A percentile compares a stretch with the other conserved stretches of the same genome.
phyloP scores from a whole-genome alignment of 805 yeast species.

The Candida patagonica region DNA sequence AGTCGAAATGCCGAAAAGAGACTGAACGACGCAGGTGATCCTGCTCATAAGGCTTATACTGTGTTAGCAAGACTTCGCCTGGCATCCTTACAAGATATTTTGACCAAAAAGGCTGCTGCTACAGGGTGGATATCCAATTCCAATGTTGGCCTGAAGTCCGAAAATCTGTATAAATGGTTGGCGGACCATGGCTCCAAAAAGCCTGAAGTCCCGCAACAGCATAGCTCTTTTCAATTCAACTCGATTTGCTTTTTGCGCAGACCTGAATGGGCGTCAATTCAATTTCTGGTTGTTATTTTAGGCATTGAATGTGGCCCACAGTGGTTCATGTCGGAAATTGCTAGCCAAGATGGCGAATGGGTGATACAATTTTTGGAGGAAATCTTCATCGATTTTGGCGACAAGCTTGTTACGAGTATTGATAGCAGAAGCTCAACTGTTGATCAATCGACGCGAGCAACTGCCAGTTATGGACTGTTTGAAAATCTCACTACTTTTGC shows the following conservation, averaged over 20 bases:
- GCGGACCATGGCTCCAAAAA: neutral
- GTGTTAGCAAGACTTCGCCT: conserved; percentile 40
- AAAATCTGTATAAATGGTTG: conserved; percentile 30
- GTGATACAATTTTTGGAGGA: conserved; percentile 17
- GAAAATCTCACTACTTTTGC: conserved; percentile 19
- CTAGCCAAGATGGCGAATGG: conserved; percentile 20
- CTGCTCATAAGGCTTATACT: conserved; percentile 16
- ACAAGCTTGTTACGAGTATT: no score
- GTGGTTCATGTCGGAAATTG: conserved; percentile 30
- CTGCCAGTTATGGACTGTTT: conserved; percentile 24
- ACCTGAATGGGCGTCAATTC: conserved; percentile 31
- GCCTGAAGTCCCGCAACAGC: neutral
- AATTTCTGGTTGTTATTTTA: conserved; percentile 31
- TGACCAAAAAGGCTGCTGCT: conserved; percentile 48
- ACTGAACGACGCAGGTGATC: conserved; percentile 20
- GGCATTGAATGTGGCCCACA: conserved; percentile 18
- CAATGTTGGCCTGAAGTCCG: conserved; percentile 39
- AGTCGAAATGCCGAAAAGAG: conserved; percentile 28
- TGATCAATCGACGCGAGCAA: neutral
- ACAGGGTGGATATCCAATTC: conserved; percentile 63
- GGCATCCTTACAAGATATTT: conserved; percentile 41
- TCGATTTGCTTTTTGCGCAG: conserved; percentile 25
- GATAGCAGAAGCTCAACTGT: neutral
- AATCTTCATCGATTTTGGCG: conserved; percentile 15
- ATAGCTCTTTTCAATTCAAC: conserved; percentile 4